Percentiles rank a stretch among this genome's conserved stretches.
These are phyloP conservation scores for Capronia americana DNA, from an alignment of 2,329 filamentous ascomycete genomes.

Conservation along the genomic window DNA sequence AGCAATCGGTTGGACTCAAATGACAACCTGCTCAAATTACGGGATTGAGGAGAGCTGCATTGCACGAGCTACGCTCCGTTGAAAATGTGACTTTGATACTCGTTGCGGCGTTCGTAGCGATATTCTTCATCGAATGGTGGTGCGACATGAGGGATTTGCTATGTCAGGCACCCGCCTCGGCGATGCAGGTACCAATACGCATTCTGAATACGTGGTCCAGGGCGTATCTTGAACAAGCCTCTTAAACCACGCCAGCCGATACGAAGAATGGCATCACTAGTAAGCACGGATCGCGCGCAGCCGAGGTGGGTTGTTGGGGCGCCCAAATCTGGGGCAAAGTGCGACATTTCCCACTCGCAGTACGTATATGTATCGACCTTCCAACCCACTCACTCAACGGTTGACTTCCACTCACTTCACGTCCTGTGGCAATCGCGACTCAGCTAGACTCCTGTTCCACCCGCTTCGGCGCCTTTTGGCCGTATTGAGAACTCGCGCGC, in stretches of 20 bases:
- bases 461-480: neutral
- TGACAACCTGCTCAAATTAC: conserved; percentile 15
- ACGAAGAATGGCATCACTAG: neutral
- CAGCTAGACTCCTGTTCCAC: neutral
- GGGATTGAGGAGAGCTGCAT: neutral
- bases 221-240: neutral
- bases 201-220: neutral
- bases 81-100: neutral
- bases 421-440: neutral
- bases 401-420: neutral
- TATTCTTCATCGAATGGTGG: neutral
- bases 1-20: conserved; percentile 16
- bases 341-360: neutral
- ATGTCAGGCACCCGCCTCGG: conserved; percentile 10
- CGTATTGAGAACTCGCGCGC: neutral
- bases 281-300: conserved; percentile 10
- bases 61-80: neutral
- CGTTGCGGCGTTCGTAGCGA: neutral
- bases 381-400: neutral
- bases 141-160: neutral
- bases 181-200: conserved; percentile 12
- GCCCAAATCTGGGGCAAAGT: conserved; percentile 7
- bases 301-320: conserved; percentile 12
- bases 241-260: neutral
- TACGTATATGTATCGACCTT: neutral